phyloP scores from a whole-genome alignment of 148 eudicot genomes.

The Vaccinium darrowii region DNA sequence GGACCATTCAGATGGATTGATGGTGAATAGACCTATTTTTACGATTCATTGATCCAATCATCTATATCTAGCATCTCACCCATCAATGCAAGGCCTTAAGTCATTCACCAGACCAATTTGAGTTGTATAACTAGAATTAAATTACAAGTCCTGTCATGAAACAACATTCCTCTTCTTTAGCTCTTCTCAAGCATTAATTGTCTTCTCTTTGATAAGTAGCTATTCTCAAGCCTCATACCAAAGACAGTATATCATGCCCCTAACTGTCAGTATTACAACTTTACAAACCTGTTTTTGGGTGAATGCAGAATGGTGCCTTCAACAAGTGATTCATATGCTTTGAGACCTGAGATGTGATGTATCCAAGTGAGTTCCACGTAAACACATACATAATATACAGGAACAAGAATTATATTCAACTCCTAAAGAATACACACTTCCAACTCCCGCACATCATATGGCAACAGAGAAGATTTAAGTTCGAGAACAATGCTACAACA shows the following conservation, averaged over 20 bases:
- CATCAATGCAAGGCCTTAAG: neutral
- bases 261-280: neutral
- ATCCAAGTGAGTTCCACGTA: slow-evolving; percentile 9
- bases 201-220: neutral
- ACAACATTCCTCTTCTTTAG: neutral
- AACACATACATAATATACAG: neutral
- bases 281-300: slow-evolving; percentile 88
- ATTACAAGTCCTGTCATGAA: neutral
- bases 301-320: slow-evolving; percentile 93
- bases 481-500: too few relatives aligned
- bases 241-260: neutral
- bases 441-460: neutral
- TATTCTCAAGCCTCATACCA: neutral
- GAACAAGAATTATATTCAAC: neutral
- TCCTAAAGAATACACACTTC: neutral
- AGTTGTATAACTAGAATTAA: neutral
- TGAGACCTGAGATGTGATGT: slow-evolving; percentile 60
- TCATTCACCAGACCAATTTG: neutral
- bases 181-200: neutral
- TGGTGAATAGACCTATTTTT: neutral
- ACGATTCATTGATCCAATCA: neutral
- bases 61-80: neutral
- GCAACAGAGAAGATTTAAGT: neutral
- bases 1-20: neutral
- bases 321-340: slow-evolving; percentile 94